Evolutionary conservation across 2,329 filamentous ascomycete species (phyloP), one percentile per base, ranked within the genome.

Genomic region (Colletotrichum scovillei): DNA sequence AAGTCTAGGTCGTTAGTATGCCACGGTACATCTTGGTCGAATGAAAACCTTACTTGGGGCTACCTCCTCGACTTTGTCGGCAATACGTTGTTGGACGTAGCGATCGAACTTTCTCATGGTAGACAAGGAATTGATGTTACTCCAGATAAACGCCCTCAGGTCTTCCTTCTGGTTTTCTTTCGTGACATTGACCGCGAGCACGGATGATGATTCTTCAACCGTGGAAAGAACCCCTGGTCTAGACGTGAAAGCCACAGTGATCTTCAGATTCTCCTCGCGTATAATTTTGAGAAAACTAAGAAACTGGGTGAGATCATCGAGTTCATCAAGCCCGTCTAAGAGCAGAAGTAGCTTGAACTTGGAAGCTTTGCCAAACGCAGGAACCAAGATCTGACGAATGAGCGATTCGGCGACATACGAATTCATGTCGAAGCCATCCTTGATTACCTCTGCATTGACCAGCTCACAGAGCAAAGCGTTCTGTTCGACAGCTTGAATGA

Each of bases 311-410:
- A 68, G 63, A 46, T 78, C 72, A 24, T 73, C 30, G 1, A 79
- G 60, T 65, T 83, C 81, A 58, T 83, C 81, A 1, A 82, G 42
- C 1, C 81, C 81, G 53, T 83, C 81, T 3, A 83, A 73, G 22
- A 82, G 71, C 4, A 83, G 22, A 19, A 77, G 77, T 4, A 81
- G 73, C 4, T 72, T 72, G 12, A 75, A 75, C 3, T 77, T 76
- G 0, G 78, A 77, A 6, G 65, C 56, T 14, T 74, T 67, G 1
- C 60, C 55, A 55, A 81, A 81, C 0, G 75, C 76, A 0, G 75
- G 74, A 2, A 65, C 76, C 1, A 81, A 73, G 14, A 82, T 72
- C 16, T 77, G 76, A 6, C 75, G 72, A 16, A 76, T 26, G 2
- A 79, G 56, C 5, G 77, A 73, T 19, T 76, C 57, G 75, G 77